These are phyloP conservation scores for Verticillium longisporum DNA, from an alignment of 2,329 filamentous ascomycete genomes.

Conservation along the genomic window DNA sequence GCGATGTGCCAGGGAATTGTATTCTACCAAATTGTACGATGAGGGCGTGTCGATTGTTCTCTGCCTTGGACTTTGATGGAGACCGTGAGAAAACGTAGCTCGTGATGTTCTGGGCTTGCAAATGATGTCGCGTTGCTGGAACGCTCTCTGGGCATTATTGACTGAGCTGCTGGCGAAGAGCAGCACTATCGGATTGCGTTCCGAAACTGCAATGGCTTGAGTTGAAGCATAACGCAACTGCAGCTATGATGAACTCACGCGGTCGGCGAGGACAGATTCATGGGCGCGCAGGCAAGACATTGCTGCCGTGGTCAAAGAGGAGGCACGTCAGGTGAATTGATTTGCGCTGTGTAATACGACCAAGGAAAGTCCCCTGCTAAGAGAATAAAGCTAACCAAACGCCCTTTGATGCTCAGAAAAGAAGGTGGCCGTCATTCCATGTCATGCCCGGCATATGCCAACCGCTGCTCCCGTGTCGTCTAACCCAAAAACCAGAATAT, in stretches of 20 bases:
- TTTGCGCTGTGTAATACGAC: neutral
- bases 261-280: no score
- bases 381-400: neutral
- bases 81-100: neutral
- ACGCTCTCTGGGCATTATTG: no score
- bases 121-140: no score
- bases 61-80: neutral
- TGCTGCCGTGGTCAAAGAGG: no score
- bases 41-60: neutral
- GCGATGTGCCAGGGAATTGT: neutral
- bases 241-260: no score
- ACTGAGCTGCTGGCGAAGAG: no score
- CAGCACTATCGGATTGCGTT: no score
- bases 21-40: neutral
- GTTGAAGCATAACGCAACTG: no score
- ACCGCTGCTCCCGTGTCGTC: neutral
- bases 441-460: neutral
- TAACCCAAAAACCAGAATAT: neutral
- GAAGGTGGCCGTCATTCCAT: neutral
- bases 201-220: no score
- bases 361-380: neutral
- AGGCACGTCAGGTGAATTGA: neutral
- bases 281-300: no score
- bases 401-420: neutral
- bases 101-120: no score